Percentiles rank a stretch among this genome's conserved stretches.
phyloP scores from a whole-genome alignment of 306 rosid genomes.

The Dalbergia oliveri region DNA sequence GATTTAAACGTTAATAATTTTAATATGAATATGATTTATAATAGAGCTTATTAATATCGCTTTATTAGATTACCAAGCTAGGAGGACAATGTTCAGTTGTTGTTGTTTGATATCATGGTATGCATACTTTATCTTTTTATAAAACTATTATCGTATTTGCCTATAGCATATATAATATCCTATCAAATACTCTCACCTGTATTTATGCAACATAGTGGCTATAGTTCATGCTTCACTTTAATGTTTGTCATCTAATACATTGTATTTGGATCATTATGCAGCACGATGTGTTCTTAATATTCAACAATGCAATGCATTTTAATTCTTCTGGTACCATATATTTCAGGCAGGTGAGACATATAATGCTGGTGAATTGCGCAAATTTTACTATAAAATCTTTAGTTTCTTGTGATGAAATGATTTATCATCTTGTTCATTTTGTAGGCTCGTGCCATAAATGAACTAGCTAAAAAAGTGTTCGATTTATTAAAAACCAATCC shows the following conservation, averaged over 20 bases:
- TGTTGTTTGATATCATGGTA: too few relatives aligned
- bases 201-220: too few relatives aligned
- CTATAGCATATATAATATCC: too few relatives aligned
- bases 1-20: too few relatives aligned
- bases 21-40: too few relatives aligned
- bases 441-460: conserved; percentile 72
- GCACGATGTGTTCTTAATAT: conserved; percentile 68
- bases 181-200: too few relatives aligned
- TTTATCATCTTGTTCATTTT: conserved; percentile 29
- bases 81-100: too few relatives aligned
- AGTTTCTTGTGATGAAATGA: conserved; percentile 16
- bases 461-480: conserved; percentile 62
- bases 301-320: conserved; percentile 77
- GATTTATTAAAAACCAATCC: conserved; percentile 57
- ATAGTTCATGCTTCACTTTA: neutral
- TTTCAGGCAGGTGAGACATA: conserved; percentile 70
- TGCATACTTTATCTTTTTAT: too few relatives aligned
- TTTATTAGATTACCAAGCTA: too few relatives aligned
- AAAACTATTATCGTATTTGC: too few relatives aligned
- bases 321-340: conserved; percentile 70
- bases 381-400: neutral
- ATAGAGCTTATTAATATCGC: too few relatives aligned
- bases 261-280: conserved; percentile 51
- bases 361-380: neutral
- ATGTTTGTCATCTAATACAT: conserved; percentile 44